Conservation (phyloP, 495 filamentous ascomycete species). For the Talaromyces nanjingensis region DNA sequence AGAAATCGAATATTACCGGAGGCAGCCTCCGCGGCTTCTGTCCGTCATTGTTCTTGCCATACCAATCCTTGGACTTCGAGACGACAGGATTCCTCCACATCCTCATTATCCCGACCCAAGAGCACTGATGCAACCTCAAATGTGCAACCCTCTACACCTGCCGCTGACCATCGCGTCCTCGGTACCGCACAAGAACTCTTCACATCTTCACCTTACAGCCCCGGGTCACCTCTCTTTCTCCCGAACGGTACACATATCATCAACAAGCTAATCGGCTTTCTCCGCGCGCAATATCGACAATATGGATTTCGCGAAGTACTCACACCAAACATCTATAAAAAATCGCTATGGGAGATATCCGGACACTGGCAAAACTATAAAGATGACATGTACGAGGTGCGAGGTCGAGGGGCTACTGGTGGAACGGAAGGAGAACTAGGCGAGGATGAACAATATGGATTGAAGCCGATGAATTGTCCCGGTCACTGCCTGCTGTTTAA, state of each 20-base stretch:
- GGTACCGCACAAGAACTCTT: constrained; percentile 70
- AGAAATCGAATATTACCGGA: background rate
- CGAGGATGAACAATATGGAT: constrained; percentile 73
- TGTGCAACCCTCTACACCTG: constrained; percentile 18
- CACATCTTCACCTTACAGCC: constrained; percentile 69
- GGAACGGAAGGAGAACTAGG: constrained; percentile 36
- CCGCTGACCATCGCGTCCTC: constrained; percentile 62
- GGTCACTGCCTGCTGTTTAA: constrained; percentile 88
- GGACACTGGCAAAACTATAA: constrained; percentile 93
- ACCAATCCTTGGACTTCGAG: background rate
- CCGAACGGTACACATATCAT: constrained; percentile 81
- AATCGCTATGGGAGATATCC: constrained; percentile 78
- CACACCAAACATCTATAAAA: constrained; percentile 91
- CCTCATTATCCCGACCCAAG: background rate
- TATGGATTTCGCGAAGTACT: constrained; percentile 91
- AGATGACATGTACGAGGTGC: constrained; percentile 92
- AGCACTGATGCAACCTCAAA: constrained; percentile 7
- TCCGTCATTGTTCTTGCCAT: constrained; percentile 4
- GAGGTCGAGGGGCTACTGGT: constrained; percentile 49
- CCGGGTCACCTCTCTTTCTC: constrained; percentile 82
- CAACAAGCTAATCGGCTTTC: constrained; percentile 78
- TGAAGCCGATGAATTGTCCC: constrained; percentile 97
- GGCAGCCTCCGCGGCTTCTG: background rate
- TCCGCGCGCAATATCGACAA: constrained; percentile 77
- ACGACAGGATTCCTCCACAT: background rate